These are phyloP conservation scores for Asterella californica DNA, from an alignment of 225 moss, liverwort and hornwort species.

Conservation along the genomic window DNA sequence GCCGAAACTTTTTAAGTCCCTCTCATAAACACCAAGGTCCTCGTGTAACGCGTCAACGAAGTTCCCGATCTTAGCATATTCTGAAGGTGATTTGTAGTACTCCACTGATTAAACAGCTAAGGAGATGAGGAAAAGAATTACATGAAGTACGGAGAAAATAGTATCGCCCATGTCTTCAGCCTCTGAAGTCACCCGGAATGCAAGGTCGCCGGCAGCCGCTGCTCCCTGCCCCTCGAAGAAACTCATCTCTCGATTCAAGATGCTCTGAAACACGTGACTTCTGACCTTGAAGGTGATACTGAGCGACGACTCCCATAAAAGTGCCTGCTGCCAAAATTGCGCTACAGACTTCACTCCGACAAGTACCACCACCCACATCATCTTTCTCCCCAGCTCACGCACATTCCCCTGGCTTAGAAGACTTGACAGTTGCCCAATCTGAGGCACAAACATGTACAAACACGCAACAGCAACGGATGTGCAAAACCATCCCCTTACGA, in stretches of 20 bases:
- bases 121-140: conserved; percentile 15
- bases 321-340: conserved; percentile 86
- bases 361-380: conserved; percentile 50
- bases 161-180: conserved; percentile 94
- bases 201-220: conserved; percentile 71
- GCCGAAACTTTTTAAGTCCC: background rate
- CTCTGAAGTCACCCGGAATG: conserved; percentile 85
- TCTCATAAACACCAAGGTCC: background rate
- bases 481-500: conserved; percentile 73
- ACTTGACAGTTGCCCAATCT: conserved; percentile 58
- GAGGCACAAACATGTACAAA: conserved; percentile 69
- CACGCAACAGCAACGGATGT: conserved; percentile 63
- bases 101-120: background rate
- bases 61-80: background rate
- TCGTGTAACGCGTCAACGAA: background rate
- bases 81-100: background rate
- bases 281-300: conserved; percentile 72
- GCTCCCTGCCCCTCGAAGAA: conserved; percentile 83
- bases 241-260: conserved; percentile 72
- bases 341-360: conserved; percentile 62
- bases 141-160: conserved; percentile 78
- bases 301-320: conserved; percentile 78
- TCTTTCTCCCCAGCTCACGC: conserved; percentile 44
- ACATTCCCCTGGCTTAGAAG: conserved; percentile 62
- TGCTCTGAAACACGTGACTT: conserved; percentile 56